Evolutionary conservation across 306 rosid species (phyloP).

Genomic region (Dalbergia cochinchinensis): DNA sequence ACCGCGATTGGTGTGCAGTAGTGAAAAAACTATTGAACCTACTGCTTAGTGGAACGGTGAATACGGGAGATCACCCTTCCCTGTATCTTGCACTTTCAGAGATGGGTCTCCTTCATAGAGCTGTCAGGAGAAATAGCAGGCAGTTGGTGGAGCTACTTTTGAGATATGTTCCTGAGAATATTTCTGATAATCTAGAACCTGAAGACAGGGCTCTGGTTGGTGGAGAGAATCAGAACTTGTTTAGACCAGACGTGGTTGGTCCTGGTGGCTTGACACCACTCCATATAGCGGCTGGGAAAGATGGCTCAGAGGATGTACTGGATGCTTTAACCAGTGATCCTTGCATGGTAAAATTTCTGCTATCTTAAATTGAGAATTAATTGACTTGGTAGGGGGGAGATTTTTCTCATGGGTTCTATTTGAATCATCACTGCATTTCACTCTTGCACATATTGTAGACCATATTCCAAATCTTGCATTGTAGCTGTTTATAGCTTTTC

Average conservation of each 20-base stretch:
- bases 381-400: neutral
- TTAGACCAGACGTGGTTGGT: constrained; percentile 80
- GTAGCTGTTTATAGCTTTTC: neutral
- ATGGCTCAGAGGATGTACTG: constrained; percentile 75
- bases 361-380: constrained; percentile 23
- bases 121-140: constrained; percentile 81
- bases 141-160: constrained; percentile 78
- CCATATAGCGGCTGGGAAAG: constrained; percentile 86
- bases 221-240: constrained; percentile 51
- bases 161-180: constrained; percentile 60
- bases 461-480: constrained; percentile 13
- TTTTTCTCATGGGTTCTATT: constrained; percentile 3
- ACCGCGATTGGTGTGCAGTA: constrained; percentile 88
- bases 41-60: constrained; percentile 69
- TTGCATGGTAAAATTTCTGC: constrained; percentile 64
- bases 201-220: constrained; percentile 51
- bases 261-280: constrained; percentile 86
- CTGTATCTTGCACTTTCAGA: constrained; percentile 65
- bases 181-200: constrained; percentile 49
- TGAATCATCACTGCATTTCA: constrained; percentile 27
- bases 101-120: constrained; percentile 83
- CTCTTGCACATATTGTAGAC: constrained; percentile 6
- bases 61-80: constrained; percentile 63
- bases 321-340: constrained; percentile 92
- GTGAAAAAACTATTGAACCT: constrained; percentile 74